Evolutionary conservation across 768 basidiomycete species (phyloP).

Genomic region (Pisolithus orientalis): DNA sequence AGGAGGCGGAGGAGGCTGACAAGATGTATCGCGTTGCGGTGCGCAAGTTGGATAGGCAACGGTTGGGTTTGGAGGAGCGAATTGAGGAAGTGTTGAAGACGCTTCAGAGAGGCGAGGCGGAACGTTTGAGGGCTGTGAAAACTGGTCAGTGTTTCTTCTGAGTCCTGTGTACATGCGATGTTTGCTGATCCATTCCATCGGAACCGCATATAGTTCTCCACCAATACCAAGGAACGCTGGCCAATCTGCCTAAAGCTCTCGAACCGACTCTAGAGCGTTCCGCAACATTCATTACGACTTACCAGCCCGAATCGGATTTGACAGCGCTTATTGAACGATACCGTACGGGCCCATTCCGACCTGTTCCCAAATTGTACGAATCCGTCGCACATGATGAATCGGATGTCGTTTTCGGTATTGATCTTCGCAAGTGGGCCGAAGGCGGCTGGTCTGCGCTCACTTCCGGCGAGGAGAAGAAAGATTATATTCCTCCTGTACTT

Average conservation of each 20-base stretch:
- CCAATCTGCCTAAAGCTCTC: slow-evolving; percentile 63
- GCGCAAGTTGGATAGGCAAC: slow-evolving; percentile 76
- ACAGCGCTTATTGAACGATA: slow-evolving; percentile 87
- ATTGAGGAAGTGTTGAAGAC: slow-evolving; percentile 78
- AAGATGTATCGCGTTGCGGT: slow-evolving; percentile 72
- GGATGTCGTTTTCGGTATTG: slow-evolving; percentile 88
- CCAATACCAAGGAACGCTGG: slow-evolving; percentile 80
- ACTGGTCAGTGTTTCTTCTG: slow-evolving; percentile 43
- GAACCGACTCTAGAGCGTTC: slow-evolving; percentile 63
- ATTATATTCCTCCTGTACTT: slow-evolving; percentile 68
- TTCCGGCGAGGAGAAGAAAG: slow-evolving; percentile 53
- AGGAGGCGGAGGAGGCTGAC: slow-evolving; percentile 80
- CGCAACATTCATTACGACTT: slow-evolving; percentile 71
- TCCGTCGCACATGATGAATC: slow-evolving; percentile 75
- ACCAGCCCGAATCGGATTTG: slow-evolving; percentile 83
- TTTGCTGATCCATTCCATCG: not conserved
- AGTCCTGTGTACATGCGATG: not conserved
- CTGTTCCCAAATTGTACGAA: slow-evolving; percentile 80
- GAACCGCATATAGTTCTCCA: slow-evolving; percentile 51
- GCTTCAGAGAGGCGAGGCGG: slow-evolving; percentile 81
- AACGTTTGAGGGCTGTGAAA: slow-evolving; percentile 78
- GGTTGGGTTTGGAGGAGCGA: slow-evolving; percentile 80
- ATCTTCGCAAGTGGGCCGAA: slow-evolving; percentile 87
- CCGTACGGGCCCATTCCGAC: slow-evolving; percentile 90
- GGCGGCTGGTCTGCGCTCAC: slow-evolving; percentile 62